Evolutionary conservation across 2,329 filamentous ascomycete species (phyloP), one percentile per base, ranked within the genome.

Genomic region (Exophiala lecanii-corni): DNA sequence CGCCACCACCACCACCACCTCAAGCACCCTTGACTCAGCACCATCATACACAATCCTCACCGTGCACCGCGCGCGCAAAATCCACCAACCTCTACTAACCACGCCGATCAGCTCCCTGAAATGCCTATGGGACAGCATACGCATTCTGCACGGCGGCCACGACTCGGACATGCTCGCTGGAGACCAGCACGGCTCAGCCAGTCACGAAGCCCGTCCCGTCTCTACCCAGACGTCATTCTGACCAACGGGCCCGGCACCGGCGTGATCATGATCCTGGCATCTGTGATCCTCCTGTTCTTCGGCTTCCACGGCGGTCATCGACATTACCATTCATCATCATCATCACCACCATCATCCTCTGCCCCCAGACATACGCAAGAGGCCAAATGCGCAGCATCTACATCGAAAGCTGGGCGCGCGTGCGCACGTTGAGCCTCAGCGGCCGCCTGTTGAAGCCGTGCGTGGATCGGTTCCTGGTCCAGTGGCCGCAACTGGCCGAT

Each of bases 401-500:
- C 62, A 78, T 96, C 19, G 92, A 98, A 71, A 92, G 86, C 15
- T 96, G 89, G 83, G 91, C 92, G 2, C 76, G 92, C 12, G 86
- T 94, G 12, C 82, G 76, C 53, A 82, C 78, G 9, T 66, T 97
- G 52, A 97, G 91, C 67, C 63, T 96, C 46, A 94, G 87, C 26
- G 92, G 91, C 1, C 82, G 79, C 60, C 67, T 97, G 26, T 70
- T 98, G 44, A 66, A 83, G 45, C 68, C 71, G 52, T 69, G 94
- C 30, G 85, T 85, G 36, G 86, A 94, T 64, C 69, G 82, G 36
- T 86, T 94, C 57, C 63, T 94, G 39, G 88, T 94, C 43, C 89
- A 96, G 70, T 92, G 91, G 74, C 73, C 78, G 45, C 66, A 70
- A 42, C 69, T 92, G 31, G 78, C 76, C 1, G 66, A 65, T 32